Conservation (phyloP, 2,329 filamentous ascomycete genomes). For the Orbilia blumenaviensis region DNA sequence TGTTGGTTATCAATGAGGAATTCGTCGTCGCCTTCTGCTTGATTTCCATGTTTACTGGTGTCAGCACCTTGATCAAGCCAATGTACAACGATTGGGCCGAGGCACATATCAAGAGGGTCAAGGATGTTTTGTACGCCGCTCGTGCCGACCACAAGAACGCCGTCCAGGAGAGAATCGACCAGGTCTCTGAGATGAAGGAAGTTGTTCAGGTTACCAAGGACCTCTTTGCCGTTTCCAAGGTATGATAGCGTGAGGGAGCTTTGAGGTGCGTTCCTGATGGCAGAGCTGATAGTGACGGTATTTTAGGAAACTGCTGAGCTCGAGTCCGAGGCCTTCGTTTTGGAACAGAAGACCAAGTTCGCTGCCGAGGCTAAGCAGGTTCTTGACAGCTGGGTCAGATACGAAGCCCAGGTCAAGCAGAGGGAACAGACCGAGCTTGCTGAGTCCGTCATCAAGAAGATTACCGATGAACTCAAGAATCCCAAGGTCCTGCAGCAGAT, state of each 20-base stretch:
- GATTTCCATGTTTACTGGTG: slow-evolving; percentile 87
- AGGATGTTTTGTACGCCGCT: slow-evolving; percentile 91
- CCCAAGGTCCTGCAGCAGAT: slow-evolving; percentile 98
- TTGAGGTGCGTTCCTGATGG: background rate
- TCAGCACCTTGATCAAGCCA: slow-evolving; percentile 93
- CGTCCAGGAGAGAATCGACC: slow-evolving; percentile 92
- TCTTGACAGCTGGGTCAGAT: slow-evolving; percentile 97
- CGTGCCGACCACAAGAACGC: slow-evolving; percentile 93
- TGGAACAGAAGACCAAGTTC: slow-evolving; percentile 94
- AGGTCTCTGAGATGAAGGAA: slow-evolving; percentile 90
- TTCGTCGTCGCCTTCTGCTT: slow-evolving; percentile 92
- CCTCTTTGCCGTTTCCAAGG: slow-evolving; percentile 98
- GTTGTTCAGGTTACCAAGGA: slow-evolving; percentile 97
- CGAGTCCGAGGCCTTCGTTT: slow-evolving; percentile 94
- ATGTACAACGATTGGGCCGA: slow-evolving; percentile 93
- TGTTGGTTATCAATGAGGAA: slow-evolving; percentile 99
- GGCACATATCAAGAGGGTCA: slow-evolving; percentile 88
- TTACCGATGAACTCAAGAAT: slow-evolving; percentile 98
- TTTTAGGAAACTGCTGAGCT: slow-evolving; percentile 91
- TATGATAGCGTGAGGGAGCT: slow-evolving; percentile 62
- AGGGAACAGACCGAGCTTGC: slow-evolving; percentile 97
- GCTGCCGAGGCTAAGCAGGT: slow-evolving; percentile 93
- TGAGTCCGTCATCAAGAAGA: slow-evolving; percentile 92
- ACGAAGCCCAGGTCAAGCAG: slow-evolving; percentile 98
- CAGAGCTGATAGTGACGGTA: background rate